Conservation (phyloP, 2,329 filamentous ascomycete species). For the Ilyonectria sp. region DNA sequence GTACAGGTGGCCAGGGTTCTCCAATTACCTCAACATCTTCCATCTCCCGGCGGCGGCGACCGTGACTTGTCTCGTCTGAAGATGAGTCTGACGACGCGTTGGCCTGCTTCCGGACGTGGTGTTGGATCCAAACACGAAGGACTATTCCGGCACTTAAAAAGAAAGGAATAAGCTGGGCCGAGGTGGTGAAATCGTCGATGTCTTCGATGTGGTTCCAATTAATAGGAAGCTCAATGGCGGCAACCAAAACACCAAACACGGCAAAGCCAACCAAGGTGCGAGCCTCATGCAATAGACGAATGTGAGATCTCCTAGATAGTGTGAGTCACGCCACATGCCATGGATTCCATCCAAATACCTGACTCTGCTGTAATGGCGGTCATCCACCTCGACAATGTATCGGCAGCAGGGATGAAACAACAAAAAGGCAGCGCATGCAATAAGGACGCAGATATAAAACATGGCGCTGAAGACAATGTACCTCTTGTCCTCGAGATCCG, state of each 20-base stretch:
- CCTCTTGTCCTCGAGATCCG: slow-evolving; percentile 45
- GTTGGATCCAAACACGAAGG: slow-evolving; percentile 45
- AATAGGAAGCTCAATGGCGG: slow-evolving; percentile 53
- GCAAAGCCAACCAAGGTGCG: slow-evolving; percentile 43
- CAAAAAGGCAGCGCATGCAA: slow-evolving; percentile 39
- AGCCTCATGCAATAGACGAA: slow-evolving; percentile 41
- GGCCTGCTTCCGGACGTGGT: slow-evolving; percentile 24
- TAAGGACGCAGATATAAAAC: slow-evolving; percentile 50
- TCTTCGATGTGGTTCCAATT: slow-evolving; percentile 51
- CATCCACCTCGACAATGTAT: slow-evolving; percentile 32
- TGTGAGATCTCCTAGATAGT: slow-evolving; percentile 37
- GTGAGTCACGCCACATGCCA: slow-evolving; percentile 9
- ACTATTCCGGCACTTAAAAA: slow-evolving; percentile 50
- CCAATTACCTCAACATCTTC: slow-evolving; percentile 6
- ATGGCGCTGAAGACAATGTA: slow-evolving; percentile 50
- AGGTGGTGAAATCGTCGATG: slow-evolving; percentile 44
- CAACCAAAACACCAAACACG: slow-evolving; percentile 49
- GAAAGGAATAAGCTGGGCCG: slow-evolving; percentile 52
- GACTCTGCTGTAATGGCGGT: slow-evolving; percentile 39
- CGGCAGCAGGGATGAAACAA: slow-evolving; percentile 46
- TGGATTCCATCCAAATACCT: slow-evolving; percentile 30
- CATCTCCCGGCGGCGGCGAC: slow-evolving; percentile 1
- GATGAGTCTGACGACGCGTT: background rate
- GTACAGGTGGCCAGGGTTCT: background rate
- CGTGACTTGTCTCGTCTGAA: background rate